A percentile compares a stretch with the other conserved stretches of the same genome.
Evolutionary conservation across 495 filamentous ascomycete genomes (phyloP).

Genomic region (Penicillium pancosmium): DNA sequence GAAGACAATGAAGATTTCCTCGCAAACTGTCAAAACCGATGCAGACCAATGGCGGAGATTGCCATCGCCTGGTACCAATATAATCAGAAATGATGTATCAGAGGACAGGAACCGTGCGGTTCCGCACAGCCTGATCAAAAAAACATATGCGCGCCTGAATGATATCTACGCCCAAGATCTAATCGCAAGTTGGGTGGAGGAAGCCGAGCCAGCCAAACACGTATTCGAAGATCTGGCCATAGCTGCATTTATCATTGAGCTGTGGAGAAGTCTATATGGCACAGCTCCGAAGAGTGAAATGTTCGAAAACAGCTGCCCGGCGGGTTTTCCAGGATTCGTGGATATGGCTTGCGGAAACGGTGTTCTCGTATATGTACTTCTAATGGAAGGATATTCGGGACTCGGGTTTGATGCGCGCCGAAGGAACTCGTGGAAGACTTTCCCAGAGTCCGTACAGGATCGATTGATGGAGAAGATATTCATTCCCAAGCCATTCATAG

Average conservation of each 20-base stretch:
- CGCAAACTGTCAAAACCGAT: neutral
- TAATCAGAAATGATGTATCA: conserved; percentile 12
- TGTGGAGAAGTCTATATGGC: conserved; percentile 86
- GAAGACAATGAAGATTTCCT: neutral
- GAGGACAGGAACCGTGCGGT: conserved; percentile 70
- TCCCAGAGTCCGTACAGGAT: conserved; percentile 55
- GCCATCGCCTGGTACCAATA: conserved; percentile 25
- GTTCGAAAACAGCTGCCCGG: conserved; percentile 7
- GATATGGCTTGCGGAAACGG: conserved; percentile 97
- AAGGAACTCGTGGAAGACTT: conserved; percentile 81
- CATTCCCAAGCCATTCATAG: conserved; percentile 63
- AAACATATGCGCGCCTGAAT: conserved; percentile 83
- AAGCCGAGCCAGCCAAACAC: conserved; percentile 86
- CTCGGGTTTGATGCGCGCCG: conserved; percentile 88
- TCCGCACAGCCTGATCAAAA: conserved; percentile 71
- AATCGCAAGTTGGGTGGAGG: conserved; percentile 75
- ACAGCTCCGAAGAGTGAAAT: conserved; percentile 26
- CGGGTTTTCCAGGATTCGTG: conserved; percentile 81
- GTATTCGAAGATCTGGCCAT: conserved; percentile 95
- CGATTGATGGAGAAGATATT: conserved; percentile 72
- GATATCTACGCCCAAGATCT: conserved; percentile 68
- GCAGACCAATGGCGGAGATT: conserved; percentile 1
- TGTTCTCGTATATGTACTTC: conserved; percentile 82
- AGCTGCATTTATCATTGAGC: conserved; percentile 88
- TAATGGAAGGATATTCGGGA: conserved; percentile 79